Base-by-base conservation (phyloP, 164 flowering plant genomes). In the Platanus orientalis region DNA sequence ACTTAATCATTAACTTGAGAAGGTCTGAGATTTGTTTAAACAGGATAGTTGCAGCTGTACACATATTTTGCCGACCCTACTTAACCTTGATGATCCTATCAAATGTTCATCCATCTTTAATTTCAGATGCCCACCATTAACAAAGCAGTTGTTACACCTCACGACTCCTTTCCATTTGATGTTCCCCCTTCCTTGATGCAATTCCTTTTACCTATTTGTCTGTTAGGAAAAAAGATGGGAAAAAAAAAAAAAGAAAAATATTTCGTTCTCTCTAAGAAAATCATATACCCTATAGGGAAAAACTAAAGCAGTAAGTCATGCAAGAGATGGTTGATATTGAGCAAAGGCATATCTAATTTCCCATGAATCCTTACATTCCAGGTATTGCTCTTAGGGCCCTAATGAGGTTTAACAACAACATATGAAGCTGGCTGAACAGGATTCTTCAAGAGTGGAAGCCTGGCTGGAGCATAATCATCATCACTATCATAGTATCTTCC, bases 401-500 rank as follows among this genome's bases (percentile, higher is more conserved):
- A 65, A 6, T 75, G 67, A 44, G 84, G 82, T 45, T 81, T 82
- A 32, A 72, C 81, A 45, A 69, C 78, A 67, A 61, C 83, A 76
- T 78, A 80, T 19, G 81, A 52, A 62, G 79, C 73, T 54, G 75
- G 78, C 13, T 69, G 80, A 40, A 52, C 76, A 54, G 73, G 73
- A 71, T 79, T 72, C 66, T 54, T 75, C 67, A 88, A 65, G 39
- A 87, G 86, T 12, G 91, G 91, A 61, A 75, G 82, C 69, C 87
- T 78, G 3, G 79, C 77, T 23, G 85, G 71, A 67, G 64, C 66
- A 71, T 68, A 84, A 10, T 87, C 87, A 69, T 89, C 96, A 60
- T 87, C 96, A 59, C 92, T 89, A 51, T 92, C 96, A 68, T 83
- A 87, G 67, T 73, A 73, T 42, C 72, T 69, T 56, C 64, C 73